Conservation (phyloP, 352 stramenopile species). For the Pythium grandisporangium region DNA sequence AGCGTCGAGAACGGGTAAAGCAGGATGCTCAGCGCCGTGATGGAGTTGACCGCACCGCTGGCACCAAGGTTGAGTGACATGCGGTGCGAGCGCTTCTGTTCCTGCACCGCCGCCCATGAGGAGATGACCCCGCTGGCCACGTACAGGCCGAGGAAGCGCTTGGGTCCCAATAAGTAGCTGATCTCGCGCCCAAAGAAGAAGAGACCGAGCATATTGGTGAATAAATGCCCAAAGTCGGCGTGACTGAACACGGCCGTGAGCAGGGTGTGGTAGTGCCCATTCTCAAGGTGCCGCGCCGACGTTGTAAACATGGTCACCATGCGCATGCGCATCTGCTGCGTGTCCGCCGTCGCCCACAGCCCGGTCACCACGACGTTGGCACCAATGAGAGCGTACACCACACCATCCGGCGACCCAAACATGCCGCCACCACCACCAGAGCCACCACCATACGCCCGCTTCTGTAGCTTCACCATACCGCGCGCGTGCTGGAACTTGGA, state of each 20-base stretch:
- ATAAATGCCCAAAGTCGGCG: conserved; percentile 35
- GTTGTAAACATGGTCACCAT: conserved; percentile 77
- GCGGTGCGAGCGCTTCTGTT: conserved; percentile 36
- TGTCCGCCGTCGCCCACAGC: conserved; percentile 47
- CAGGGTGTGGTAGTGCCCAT: conserved; percentile 65
- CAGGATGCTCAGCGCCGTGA: conserved; percentile 65
- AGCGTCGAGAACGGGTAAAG: conserved; percentile 62
- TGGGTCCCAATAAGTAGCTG: conserved; percentile 50
- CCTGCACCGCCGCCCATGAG: conserved; percentile 42
- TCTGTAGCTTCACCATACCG: too few relatives aligned
- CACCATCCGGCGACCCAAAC: conserved; percentile 15
- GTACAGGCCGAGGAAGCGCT: conserved; percentile 67
- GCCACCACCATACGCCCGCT: background rate
- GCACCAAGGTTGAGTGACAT: conserved; percentile 53
- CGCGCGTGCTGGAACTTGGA: too few relatives aligned
- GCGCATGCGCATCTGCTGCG: conserved; percentile 26
- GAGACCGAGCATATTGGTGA: conserved; percentile 66
- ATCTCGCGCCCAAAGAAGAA: conserved; percentile 73
- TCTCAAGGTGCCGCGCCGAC: conserved; percentile 46
- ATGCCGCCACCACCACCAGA: background rate
- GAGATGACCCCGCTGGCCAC: conserved; percentile 60
- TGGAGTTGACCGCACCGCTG: conserved; percentile 70
- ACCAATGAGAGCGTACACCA: conserved; percentile 44
- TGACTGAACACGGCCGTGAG: conserved; percentile 72
- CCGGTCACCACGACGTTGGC: conserved; percentile 48